Conservation (phyloP, 345 rosid species). For the Nephelium lappaceum region DNA sequence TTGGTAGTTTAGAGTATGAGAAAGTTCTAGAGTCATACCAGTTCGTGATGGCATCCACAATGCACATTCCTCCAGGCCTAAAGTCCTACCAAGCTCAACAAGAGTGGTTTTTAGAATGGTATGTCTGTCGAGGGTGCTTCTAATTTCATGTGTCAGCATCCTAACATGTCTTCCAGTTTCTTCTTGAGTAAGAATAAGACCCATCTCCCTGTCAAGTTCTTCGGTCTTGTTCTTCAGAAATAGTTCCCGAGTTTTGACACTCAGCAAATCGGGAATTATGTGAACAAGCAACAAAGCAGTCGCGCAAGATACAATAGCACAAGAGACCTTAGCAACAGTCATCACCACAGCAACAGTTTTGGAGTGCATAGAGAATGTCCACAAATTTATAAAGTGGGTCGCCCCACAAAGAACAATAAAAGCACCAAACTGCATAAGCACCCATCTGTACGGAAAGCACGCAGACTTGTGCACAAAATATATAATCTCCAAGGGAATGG, state of each 20-base stretch:
- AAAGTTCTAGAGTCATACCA: conserved; percentile 65
- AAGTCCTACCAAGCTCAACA: conserved; percentile 85
- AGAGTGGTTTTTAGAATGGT: conserved; percentile 86
- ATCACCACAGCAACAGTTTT: conserved; percentile 82
- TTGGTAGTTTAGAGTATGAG: conserved; percentile 69
- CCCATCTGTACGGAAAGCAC: conserved; percentile 95
- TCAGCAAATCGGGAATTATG: conserved; percentile 85
- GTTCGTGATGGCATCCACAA: conserved; percentile 92
- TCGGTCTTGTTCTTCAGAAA: conserved; percentile 81
- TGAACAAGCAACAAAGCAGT: conserved; percentile 92
- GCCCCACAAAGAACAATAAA: conserved; percentile 95
- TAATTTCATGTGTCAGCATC: conserved; percentile 95
- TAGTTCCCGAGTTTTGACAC: conserved; percentile 80
- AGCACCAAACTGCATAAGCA: conserved; percentile 94
- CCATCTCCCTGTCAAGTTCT: conserved; percentile 91
- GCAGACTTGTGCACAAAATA: conserved; percentile 88
- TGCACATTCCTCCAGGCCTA: conserved; percentile 85
- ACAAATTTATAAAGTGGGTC: conserved; percentile 85
- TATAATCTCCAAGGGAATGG: conserved; percentile 86
- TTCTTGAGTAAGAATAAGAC: conserved; percentile 84
- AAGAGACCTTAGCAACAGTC: conserved; percentile 78
- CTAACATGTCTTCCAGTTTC: conserved; percentile 94
- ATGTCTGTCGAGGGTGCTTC: conserved; percentile 87
- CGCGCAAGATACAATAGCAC: conserved; percentile 87
- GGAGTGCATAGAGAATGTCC: conserved; percentile 83